Evolutionary conservation across 768 basidiomycete genomes (phyloP).

Genomic region (Boletus sp.): DNA sequence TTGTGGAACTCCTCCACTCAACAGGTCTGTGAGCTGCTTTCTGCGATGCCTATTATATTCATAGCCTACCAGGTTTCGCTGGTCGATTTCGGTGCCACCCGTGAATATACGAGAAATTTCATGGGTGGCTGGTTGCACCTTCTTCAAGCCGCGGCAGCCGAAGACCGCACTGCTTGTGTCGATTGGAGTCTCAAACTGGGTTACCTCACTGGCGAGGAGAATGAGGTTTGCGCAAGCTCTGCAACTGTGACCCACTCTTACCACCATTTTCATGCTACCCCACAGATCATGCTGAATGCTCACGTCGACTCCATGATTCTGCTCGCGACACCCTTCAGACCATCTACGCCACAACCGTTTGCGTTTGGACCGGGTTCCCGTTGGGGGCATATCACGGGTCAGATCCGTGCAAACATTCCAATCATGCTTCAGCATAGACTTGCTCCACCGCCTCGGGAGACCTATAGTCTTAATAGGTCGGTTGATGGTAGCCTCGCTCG

Average conservation of each 20-base stretch:
- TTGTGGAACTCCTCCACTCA: constrained; percentile 71
- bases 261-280: background rate
- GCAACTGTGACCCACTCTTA: background rate
- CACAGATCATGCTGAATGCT: constrained; percentile 74
- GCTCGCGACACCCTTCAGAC: constrained; percentile 81
- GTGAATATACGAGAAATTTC: constrained; percentile 80
- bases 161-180: constrained; percentile 64
- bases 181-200: constrained; percentile 77
- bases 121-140: constrained; percentile 85
- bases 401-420: constrained; percentile 80
- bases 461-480: constrained; percentile 89
- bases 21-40: constrained; percentile 42
- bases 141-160: constrained; percentile 72
- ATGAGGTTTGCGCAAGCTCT: constrained; percentile 48
- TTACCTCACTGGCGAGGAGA: constrained; percentile 88
- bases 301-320: constrained; percentile 82
- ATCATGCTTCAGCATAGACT: constrained; percentile 85
- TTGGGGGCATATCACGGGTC: constrained; percentile 70
- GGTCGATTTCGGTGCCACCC: constrained; percentile 95
- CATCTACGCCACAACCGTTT: constrained; percentile 64
- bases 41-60: background rate
- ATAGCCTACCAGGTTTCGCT: constrained; percentile 58
- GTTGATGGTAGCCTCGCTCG: constrained; percentile 20
- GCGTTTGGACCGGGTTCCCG: constrained; percentile 64
- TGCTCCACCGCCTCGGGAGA: constrained; percentile 91